phyloP scores from a whole-genome alignment of 2,329 filamentous ascomycete genomes.

The Penicillium sp. region DNA sequence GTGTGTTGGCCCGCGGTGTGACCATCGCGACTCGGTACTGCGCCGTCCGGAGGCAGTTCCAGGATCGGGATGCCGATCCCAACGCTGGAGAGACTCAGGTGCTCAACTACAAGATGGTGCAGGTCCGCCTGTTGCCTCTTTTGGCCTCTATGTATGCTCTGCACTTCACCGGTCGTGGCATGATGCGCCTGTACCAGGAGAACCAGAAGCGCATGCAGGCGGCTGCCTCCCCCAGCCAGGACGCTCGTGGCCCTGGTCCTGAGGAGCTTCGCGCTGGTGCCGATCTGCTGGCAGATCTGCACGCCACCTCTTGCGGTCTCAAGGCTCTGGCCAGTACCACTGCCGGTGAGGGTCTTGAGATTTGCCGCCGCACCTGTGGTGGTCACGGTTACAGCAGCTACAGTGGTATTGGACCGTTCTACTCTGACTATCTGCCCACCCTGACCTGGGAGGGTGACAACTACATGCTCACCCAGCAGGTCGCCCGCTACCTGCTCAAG shows the following conservation, averaged over 20 bases:
- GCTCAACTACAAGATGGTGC: constrained; percentile 79
- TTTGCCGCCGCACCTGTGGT: constrained; percentile 73
- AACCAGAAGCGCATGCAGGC: constrained; percentile 68
- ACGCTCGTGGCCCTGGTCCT: constrained; percentile 61
- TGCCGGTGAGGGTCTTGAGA: constrained; percentile 72
- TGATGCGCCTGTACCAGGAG: constrained; percentile 72
- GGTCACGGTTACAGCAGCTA: constrained; percentile 76
- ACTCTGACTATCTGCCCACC: constrained; percentile 73
- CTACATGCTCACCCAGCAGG: constrained; percentile 81
- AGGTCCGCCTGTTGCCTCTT: constrained; percentile 70
- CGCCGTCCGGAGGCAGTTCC: constrained; percentile 74
- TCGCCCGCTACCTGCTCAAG: constrained; percentile 75
- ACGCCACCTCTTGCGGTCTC: constrained; percentile 74
- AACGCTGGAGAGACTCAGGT: constrained; percentile 70
- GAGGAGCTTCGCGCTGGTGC: constrained; percentile 68
- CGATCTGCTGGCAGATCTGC: constrained; percentile 70
- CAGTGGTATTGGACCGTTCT: constrained; percentile 74
- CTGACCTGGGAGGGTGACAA: constrained; percentile 77
- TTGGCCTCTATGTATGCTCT: constrained; percentile 75
- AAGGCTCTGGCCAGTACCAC: constrained; percentile 73
- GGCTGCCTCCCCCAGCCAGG: constrained; percentile 46
- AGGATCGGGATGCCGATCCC: constrained; percentile 67
- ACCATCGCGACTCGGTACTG: constrained; percentile 77
- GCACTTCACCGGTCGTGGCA: constrained; percentile 74
- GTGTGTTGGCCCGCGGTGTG: constrained; percentile 71